Conservation (phyloP, 257 asterid species). For the Eucommia ulmoides region DNA sequence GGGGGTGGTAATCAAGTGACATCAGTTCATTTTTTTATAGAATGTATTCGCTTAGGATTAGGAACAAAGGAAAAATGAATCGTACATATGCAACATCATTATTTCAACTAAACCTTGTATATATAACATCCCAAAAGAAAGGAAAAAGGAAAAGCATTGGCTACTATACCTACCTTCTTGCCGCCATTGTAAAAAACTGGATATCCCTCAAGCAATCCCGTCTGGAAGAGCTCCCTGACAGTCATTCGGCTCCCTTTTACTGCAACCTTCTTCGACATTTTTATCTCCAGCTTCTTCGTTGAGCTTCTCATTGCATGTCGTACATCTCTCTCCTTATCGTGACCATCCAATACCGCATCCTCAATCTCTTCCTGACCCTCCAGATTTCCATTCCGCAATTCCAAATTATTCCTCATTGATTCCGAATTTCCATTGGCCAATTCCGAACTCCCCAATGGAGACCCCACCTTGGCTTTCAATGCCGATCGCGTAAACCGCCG, state of each 20-base stretch:
- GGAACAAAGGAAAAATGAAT: too few species aligned
- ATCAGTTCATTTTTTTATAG: too few species aligned
- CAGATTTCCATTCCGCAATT: constrained; percentile 15
- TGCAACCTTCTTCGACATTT: constrained; percentile 53
- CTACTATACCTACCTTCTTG: constrained; percentile 64
- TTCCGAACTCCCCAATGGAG: constrained; percentile 19
- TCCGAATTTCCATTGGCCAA: constrained; percentile 24
- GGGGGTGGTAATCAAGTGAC: too few species aligned
- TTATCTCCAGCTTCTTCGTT: constrained; percentile 50
- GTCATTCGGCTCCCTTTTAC: constrained; percentile 60
- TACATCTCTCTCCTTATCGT: constrained; percentile 11
- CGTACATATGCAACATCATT: too few species aligned
- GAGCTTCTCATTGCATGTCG: constrained; percentile 19
- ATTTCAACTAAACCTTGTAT: too few species aligned
- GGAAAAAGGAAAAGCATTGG: too few species aligned
- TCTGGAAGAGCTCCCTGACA: constrained; percentile 82
- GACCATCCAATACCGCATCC: constrained; percentile 26
- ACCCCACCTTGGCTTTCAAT: constrained; percentile 16
- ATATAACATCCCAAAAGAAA: too few species aligned
- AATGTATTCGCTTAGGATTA: too few species aligned
- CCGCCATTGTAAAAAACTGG: constrained; percentile 98
- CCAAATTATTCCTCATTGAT: too few species aligned
- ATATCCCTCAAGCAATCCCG: constrained; percentile 90
- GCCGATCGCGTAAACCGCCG: constrained; percentile 54
- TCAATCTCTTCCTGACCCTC: constrained; percentile 20